A percentile compares a stretch with the other conserved stretches of the same genome.
Evolutionary conservation across 148 eudicot species (phyloP).

Genomic region (Simmondsia chinensis): DNA sequence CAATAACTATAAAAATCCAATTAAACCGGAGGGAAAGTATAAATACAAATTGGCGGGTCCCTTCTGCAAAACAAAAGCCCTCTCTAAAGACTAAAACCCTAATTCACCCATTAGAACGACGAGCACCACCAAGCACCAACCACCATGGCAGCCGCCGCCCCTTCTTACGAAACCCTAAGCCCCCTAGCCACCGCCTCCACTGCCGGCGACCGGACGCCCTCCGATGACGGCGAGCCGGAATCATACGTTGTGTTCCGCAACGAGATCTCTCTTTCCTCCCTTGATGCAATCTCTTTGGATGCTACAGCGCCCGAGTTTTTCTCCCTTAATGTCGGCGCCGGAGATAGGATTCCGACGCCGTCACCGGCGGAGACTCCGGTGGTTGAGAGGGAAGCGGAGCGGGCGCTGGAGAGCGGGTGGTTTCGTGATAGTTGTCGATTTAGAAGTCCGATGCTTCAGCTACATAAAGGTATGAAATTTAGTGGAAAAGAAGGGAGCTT

Average conservation of each 20-base stretch:
- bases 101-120: no score
- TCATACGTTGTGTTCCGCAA: conserved; percentile 58
- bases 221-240: conserved; percentile 25
- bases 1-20: no score
- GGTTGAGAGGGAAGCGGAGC: conserved; percentile 18
- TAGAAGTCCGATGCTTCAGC: conserved; percentile 91
- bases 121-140: no score
- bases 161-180: conserved; percentile 64
- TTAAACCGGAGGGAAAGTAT: no score
- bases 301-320: conserved; percentile 48
- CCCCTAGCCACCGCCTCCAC: conserved; percentile 27
- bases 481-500: no score
- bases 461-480: conserved; percentile 62
- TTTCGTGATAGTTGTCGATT: conserved; percentile 67
- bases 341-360: conserved; percentile 6
- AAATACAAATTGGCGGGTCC: no score
- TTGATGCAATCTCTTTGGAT: conserved; percentile 11
- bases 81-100: no score
- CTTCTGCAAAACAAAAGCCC: no score
- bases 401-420: conserved; percentile 74
- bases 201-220: conserved; percentile 6
- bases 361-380: conserved; percentile 7
- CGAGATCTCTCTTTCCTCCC: conserved; percentile 32
- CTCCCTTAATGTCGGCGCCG: conserved; percentile 48
- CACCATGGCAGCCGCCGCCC: conserved; percentile 31